phyloP scores from a whole-genome alignment of 441 rosid species.

The Francoa sonchifolia region DNA sequence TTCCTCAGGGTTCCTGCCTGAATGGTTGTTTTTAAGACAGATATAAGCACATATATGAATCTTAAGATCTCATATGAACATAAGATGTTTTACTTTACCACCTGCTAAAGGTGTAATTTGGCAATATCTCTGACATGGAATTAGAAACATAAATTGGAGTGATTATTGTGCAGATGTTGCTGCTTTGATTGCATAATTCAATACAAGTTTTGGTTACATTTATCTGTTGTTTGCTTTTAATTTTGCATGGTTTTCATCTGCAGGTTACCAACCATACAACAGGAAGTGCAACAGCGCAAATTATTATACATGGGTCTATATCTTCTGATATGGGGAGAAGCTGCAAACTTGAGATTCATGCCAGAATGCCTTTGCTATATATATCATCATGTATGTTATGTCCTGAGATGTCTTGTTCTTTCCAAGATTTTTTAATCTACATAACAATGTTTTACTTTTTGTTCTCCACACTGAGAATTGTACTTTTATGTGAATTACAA shows the following conservation, averaged over 20 bases:
- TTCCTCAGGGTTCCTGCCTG: not conserved
- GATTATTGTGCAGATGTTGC: no score
- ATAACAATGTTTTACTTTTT: no score
- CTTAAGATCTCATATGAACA: no score
- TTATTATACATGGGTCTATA: conserved; percentile 88
- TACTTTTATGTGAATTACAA: no score
- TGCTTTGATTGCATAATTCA: not conserved
- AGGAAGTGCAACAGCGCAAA: conserved; percentile 97
- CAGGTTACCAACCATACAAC: conserved; percentile 98
- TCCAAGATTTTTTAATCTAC: no score
- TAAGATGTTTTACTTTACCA: not conserved
- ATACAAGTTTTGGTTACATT: not conserved
- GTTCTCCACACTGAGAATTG: no score
- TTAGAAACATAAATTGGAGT: no score
- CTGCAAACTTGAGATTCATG: conserved; percentile 97
- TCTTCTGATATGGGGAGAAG: conserved; percentile 98
- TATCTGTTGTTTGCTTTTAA: not conserved
- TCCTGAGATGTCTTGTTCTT: no score
- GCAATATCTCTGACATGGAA: no score
- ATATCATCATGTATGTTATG: conserved; percentile 77
- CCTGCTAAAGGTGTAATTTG: not conserved
- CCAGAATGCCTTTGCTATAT: conserved; percentile 98
- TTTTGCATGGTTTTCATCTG: conserved; percentile 13
- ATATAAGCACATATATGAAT: no score
- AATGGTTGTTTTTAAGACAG: no score